Base-by-base conservation (phyloP, 2,329 filamentous ascomycete genomes). In the Graphiopsis chlorocephala region DNA sequence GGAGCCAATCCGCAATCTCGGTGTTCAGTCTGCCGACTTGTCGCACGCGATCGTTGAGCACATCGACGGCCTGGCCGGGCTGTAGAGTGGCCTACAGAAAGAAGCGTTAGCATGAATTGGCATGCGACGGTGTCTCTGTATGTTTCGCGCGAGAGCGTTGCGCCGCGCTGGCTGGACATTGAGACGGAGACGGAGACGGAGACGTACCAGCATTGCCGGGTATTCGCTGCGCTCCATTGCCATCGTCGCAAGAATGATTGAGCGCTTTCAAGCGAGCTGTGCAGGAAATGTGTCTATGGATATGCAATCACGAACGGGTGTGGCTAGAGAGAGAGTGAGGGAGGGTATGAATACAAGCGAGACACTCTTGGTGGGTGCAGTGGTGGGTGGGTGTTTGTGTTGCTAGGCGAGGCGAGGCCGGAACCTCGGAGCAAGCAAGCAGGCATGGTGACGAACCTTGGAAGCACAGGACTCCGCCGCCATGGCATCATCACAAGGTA, bases 1-100 rank as follows among this genome's bases (percentile, higher is more conserved):
- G 90, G 68, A 99, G 85, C 92, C 94, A 99, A 80, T 98, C 94
- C 77, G 94, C 94, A 74, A 99, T 92, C 76, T 97, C 92, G 71
- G 83, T 80, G 79, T 99, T 97, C 80, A 96, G 82, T 78, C 89
- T 92, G 73, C 86, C 86, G 76, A 98, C 94, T 78, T 92, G 87
- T 78, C 90, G 91, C 72, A 98, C 86, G 74, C 95, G 91, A 72
- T 97, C 93, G 78, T 89, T 90, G 72, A 98, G 86, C 66, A 92
- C 86, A 63, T 86, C 85, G 45, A 93, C 91, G 66, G 95, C 93
- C 81, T 95, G 92, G 71, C 81, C 81, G 28, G 95, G 94, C 78
- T 91, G 88, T 73, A 99, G 85, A 73, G 87, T 86, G 71, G 89
- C 88, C 94, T 98, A 72, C 23, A 33, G 7, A 53, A 20, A n/a